Evolutionary conservation across 2,329 filamentous ascomycete genomes (phyloP), one percentile per base, ranked within the genome.

Genomic region (Colletotrichum eleusines): DNA sequence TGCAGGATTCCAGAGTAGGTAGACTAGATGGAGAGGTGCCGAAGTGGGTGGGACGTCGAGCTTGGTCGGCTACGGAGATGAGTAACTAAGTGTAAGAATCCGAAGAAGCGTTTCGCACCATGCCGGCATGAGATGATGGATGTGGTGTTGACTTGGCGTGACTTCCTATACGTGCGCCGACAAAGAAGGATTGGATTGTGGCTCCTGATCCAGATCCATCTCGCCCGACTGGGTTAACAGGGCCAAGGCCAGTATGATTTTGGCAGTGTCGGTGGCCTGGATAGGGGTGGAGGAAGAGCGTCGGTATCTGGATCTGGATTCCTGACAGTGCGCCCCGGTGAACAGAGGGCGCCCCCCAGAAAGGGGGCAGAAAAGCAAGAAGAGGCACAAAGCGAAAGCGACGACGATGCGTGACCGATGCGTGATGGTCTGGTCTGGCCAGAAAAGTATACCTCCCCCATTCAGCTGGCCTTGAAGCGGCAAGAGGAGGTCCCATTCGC

Each of bases 401-500:
- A 42, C 16, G 6, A 23, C 6, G 38, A 40, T 16, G 6, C 6
- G 42, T 44, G 18, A 44, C n/a, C 1, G n/a, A n/a, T n/a, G n/a
- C 20, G 8, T 28, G 31, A 26, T 55, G 14, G 31, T 50, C 33
- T 55, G 14, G 31, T 50, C 33, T 38, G n/a, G 59, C 9, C 33
- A 28, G 26, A 12, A 14, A 6, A 57, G 54, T 35, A n/a, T 6
- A 42, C 23, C 40, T 55, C n/a, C n/a, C n/a, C n/a, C 51, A n/a
- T 57, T 69, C 64, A 71, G 68, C 68, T 69, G 57, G 26, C n/a
- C 50, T 61, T 16, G 35, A 44, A 23, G 33, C 40, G 40, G 38
- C 33, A 11, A 40, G 26, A 23, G 50, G 35, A n/a, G n/a, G 8
- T 51, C 64, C 31, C n/a, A 71, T 69, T 69, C 64, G 68, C 28